These are phyloP conservation scores for Colletotrichum destructivum DNA, from an alignment of 2,329 filamentous ascomycete genomes.

Conservation along the genomic window DNA sequence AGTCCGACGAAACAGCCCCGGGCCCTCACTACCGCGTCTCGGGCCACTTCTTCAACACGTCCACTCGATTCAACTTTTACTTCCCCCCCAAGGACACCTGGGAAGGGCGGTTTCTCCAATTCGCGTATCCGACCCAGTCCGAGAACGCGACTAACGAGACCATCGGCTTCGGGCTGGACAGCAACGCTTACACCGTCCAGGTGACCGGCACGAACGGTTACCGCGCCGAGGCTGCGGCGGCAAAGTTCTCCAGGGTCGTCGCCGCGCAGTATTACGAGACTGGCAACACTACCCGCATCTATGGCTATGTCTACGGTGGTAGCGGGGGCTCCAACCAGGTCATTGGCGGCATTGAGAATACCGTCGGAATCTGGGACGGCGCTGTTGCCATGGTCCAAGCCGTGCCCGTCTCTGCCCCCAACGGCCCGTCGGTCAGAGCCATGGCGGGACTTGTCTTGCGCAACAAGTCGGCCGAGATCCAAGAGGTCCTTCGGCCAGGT, in stretches of 20 bases:
- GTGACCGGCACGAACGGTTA: too few relatives aligned
- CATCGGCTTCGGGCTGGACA: too few relatives aligned
- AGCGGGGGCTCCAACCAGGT: slow-evolving; percentile 45
- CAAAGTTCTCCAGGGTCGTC: too few relatives aligned
- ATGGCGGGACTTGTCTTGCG: slow-evolving; percentile 33
- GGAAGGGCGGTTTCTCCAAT: too few relatives aligned
- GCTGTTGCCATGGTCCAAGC: slow-evolving; percentile 20
- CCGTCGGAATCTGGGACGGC: slow-evolving; percentile 45
- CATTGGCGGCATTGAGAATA: slow-evolving; percentile 45
- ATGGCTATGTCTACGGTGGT: slow-evolving; percentile 40
- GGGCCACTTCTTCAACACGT: slow-evolving; percentile 35
- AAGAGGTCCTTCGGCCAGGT: slow-evolving; percentile 31
- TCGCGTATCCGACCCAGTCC: too few relatives aligned
- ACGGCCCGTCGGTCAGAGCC: slow-evolving; percentile 39
- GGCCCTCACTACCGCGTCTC: slow-evolving; percentile 40
- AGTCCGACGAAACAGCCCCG: slow-evolving; percentile 29
- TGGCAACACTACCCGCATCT: too few relatives aligned
- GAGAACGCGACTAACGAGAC: too few relatives aligned
- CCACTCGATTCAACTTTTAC: too few relatives aligned
- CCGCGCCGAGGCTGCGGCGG: too few relatives aligned
- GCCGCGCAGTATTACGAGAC: too few relatives aligned
- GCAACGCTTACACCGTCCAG: too few relatives aligned
- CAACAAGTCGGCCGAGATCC: slow-evolving; percentile 23
- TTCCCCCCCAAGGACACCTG: too few relatives aligned
- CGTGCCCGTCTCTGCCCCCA: not conserved